phyloP scores from a whole-genome alignment of 257 asterid species.

The Rubia yunnanensis region DNA sequence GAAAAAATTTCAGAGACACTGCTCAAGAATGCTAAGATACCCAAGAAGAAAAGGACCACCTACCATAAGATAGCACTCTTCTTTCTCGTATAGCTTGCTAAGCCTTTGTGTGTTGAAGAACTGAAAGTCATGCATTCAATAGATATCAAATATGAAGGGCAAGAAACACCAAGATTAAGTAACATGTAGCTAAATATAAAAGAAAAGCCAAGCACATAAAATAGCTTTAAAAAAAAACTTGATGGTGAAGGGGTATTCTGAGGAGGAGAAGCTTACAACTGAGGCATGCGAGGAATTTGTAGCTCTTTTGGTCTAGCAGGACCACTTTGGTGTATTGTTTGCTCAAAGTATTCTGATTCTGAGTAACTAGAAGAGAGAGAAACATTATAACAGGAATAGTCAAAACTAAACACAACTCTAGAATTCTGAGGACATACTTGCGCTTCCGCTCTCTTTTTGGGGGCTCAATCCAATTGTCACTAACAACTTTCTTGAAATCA shows the following conservation, averaged over 20 bases:
- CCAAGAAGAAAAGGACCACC: constrained; percentile 21
- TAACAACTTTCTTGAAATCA: constrained; percentile 91
- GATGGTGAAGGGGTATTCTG: too few relatives aligned
- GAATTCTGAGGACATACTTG: constrained; percentile 52
- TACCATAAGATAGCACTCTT: constrained; percentile 95
- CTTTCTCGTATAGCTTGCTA: constrained; percentile 93
- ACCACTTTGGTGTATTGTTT: constrained; percentile 97
- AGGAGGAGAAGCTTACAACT: too few relatives aligned
- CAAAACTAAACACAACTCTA: background rate
- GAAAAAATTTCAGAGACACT: background rate
- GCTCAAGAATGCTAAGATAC: constrained; percentile 9
- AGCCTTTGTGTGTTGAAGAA: constrained; percentile 97
- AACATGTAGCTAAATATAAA: background rate
- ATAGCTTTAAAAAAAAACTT: background rate
- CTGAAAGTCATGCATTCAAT: constrained; percentile 99
- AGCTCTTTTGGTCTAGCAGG: constrained; percentile 95
- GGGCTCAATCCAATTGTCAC: constrained; percentile 94
- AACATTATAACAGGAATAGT: background rate
- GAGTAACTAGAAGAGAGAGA: constrained; percentile 53
- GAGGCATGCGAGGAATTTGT: constrained; percentile 99
- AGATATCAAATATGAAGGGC: too few relatives aligned
- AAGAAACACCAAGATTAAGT: background rate
- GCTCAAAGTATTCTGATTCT: constrained; percentile 95
- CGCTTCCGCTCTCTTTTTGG: constrained; percentile 92
- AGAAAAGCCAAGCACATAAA: too few relatives aligned